Conservation (phyloP, 1,284 basidiomycete species). For the Ceratobasidium sp. region DNA sequence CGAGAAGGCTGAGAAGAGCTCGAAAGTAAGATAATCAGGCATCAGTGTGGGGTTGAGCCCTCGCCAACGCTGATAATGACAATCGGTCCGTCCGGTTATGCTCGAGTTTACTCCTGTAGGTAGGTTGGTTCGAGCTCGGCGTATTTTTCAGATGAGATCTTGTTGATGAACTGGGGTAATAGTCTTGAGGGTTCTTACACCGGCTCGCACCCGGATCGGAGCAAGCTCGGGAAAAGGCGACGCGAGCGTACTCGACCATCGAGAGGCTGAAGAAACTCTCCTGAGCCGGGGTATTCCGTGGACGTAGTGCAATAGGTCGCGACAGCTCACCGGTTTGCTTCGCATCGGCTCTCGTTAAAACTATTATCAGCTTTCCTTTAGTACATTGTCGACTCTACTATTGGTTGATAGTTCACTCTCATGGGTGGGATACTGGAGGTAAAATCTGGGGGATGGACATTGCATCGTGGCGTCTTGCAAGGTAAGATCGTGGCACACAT, state of each 20-base stretch:
- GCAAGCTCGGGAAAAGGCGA: constrained; percentile 5
- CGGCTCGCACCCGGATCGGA: constrained; percentile 10
- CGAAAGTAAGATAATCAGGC: constrained; percentile 23
- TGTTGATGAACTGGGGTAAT: constrained; percentile 4
- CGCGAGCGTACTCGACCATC: not conserved
- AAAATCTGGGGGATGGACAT: not conserved
- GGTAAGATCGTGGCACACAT: not conserved
- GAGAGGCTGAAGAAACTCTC: not conserved
- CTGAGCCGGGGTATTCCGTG: not conserved
- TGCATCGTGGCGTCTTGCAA: not conserved
- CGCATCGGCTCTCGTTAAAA: not conserved
- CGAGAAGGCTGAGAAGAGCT: constrained; percentile 4
- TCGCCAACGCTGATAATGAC: constrained; percentile 10
- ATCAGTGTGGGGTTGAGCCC: constrained; percentile 11
- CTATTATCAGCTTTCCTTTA: not conserved
- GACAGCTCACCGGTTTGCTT: not conserved
- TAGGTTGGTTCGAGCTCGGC: not conserved
- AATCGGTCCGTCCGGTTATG: not conserved
- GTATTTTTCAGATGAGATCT: constrained; percentile 9
- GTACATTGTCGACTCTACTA: not conserved
- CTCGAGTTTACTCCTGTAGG: not conserved
- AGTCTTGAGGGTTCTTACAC: not conserved
- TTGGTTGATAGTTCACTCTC: not conserved
- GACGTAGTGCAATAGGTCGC: not conserved
- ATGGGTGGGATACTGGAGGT: not conserved